Percentiles rank a stretch among this genome's conserved stretches.
Evolutionary conservation across 345 rosid genomes (phyloP).

Genomic region (Rhizophora mangle): DNA sequence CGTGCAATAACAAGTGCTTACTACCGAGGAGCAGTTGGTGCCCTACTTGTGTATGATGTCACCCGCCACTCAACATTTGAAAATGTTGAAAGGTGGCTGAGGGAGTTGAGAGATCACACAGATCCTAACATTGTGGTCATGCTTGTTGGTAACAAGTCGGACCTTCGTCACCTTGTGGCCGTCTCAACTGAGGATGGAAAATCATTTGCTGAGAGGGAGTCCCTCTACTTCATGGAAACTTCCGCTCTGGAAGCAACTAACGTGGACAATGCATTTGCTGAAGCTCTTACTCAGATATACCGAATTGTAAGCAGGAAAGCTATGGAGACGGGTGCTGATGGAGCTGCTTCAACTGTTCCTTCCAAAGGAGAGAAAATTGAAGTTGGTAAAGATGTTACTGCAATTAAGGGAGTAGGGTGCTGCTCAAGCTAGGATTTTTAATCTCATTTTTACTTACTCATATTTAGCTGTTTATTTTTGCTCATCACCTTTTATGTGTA

Average conservation of each 20-base stretch:
- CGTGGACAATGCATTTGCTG: conserved; percentile 84
- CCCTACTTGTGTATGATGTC: conserved; percentile 81
- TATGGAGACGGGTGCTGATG: conserved; percentile 61
- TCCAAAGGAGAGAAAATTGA: conserved; percentile 88
- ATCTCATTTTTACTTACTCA: conserved; percentile 9
- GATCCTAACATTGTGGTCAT: conserved; percentile 89
- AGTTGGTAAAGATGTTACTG: conserved; percentile 75
- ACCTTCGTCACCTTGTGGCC: conserved; percentile 91
- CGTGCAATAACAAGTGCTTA: conserved; percentile 98
- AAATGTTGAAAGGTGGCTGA: conserved; percentile 87
- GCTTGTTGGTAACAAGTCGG: conserved; percentile 88
- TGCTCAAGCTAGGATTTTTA: conserved; percentile 60
- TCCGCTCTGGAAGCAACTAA: conserved; percentile 85
- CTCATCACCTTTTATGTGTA: conserved; percentile 16
- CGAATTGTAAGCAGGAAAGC: conserved; percentile 85
- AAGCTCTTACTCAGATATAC: conserved; percentile 82
- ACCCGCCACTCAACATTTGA: conserved; percentile 86
- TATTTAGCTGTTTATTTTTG: conserved; percentile 30
- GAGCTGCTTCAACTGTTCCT: conserved; percentile 51
- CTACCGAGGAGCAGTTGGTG: conserved; percentile 93
- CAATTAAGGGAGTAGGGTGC: conserved; percentile 80
- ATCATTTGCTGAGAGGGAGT: conserved; percentile 75
- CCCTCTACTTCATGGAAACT: conserved; percentile 89
- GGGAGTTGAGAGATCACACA: conserved; percentile 86
- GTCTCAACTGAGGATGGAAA: conserved; percentile 80